Conservation (phyloP, 2,329 filamentous ascomycete genomes). For the Epichloe baconii region DNA sequence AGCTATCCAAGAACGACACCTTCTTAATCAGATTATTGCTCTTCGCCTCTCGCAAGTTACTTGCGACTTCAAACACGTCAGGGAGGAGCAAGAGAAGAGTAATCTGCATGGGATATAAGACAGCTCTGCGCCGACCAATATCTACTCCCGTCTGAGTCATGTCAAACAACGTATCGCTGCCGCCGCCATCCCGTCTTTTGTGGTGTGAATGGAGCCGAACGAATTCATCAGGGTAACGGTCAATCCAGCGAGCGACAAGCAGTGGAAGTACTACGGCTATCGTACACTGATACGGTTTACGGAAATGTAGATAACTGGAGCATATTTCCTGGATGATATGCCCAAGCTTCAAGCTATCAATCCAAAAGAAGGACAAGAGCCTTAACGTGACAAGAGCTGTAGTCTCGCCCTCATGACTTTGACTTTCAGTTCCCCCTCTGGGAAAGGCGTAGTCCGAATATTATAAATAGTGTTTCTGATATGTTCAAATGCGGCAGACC, state of each 20-base stretch:
- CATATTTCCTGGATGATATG: slow-evolving; percentile 52
- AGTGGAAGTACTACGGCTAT: slow-evolving; percentile 49
- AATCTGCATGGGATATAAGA: slow-evolving; percentile 50
- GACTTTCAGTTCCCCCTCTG: slow-evolving; percentile 23
- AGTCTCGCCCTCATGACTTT: slow-evolving; percentile 37
- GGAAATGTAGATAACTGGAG: slow-evolving; percentile 53
- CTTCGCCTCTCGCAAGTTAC: slow-evolving; percentile 52
- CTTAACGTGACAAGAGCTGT: slow-evolving; percentile 41
- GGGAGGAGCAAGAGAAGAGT: slow-evolving; percentile 50
- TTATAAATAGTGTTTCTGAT: slow-evolving; percentile 38
- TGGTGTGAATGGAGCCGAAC: slow-evolving; percentile 47
- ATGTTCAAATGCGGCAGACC: slow-evolving; percentile 46
- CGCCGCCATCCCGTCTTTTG: slow-evolving; percentile 49
- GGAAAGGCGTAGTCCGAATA: slow-evolving; percentile 30
- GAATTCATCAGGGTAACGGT: slow-evolving; percentile 52
- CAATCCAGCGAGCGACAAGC: slow-evolving; percentile 52
- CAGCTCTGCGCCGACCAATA: slow-evolving; percentile 38
- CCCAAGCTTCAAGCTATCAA: slow-evolving; percentile 48
- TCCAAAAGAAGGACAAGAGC: slow-evolving; percentile 50
- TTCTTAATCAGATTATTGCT: slow-evolving; percentile 51
- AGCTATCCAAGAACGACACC: slow-evolving; percentile 48
- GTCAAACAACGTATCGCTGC: slow-evolving; percentile 56
- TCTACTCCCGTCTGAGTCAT: slow-evolving; percentile 52
- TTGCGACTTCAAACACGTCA: slow-evolving; percentile 57
- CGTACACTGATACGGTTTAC: slow-evolving; percentile 49